phyloP scores from a whole-genome alignment of 495 filamentous ascomycete genomes.

The Aspergillus indologenus region DNA sequence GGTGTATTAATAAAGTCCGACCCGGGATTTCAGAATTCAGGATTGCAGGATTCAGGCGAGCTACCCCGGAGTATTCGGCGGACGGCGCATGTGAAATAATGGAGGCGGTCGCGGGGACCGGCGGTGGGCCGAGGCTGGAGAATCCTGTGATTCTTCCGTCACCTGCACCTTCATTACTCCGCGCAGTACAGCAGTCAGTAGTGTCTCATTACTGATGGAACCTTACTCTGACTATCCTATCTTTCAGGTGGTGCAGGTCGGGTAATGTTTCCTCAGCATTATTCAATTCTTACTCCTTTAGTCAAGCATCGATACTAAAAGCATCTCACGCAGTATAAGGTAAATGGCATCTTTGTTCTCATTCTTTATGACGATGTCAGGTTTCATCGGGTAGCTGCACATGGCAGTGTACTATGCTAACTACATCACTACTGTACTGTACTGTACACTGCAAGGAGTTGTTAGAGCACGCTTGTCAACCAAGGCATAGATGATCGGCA shows the following conservation, averaged over 20 bases:
- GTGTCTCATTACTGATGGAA: no score
- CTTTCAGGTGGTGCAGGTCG: no score
- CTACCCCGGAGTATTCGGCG: conserved; percentile 19
- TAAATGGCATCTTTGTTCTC: no score
- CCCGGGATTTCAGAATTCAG: not conserved
- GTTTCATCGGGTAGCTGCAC: not conserved
- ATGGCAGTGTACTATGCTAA: no score
- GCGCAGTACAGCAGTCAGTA: no score
- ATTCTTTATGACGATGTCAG: not conserved
- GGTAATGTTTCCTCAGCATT: not conserved
- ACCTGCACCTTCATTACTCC: no score
- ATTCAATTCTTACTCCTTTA: no score
- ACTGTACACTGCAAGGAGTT: not conserved
- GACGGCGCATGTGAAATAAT: conserved; percentile 21
- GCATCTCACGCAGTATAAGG: no score
- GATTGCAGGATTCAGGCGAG: conserved; percentile 9
- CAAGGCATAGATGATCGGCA: not conserved
- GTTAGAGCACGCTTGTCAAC: not conserved
- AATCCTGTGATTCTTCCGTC: conserved; percentile 2
- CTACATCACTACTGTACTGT: no score
- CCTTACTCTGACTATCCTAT: no score
- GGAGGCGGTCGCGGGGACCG: conserved; percentile 19
- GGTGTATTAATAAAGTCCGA: conserved; percentile 17
- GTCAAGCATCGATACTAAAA: no score
- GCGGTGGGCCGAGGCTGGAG: conserved; percentile 20